These are phyloP conservation scores for Cryptococcus sp. DNA, from an alignment of 1,284 basidiomycete species.

Conservation along the genomic window DNA sequence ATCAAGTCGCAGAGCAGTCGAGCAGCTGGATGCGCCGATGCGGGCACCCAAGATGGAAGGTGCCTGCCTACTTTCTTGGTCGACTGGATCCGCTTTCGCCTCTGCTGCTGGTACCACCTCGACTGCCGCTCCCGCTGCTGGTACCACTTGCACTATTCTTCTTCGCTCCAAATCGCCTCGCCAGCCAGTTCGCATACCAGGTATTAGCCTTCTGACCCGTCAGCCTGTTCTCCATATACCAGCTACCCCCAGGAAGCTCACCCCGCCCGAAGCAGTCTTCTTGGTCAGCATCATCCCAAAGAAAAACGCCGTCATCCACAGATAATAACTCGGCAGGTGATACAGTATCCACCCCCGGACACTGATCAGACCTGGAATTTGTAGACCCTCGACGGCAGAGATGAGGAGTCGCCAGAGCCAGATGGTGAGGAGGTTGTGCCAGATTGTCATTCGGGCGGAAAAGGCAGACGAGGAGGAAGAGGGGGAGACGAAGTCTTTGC, in stretches of 20 bases:
- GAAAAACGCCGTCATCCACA: slow-evolving; percentile 31
- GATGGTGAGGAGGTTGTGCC: slow-evolving; percentile 35
- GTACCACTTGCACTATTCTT: no score
- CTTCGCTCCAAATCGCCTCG: not conserved
- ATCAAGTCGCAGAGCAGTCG: no score
- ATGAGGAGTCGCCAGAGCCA: slow-evolving; percentile 35
- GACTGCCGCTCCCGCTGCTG: not conserved
- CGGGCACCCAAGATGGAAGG: no score
- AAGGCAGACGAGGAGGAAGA: slow-evolving; percentile 11
- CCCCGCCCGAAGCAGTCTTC: slow-evolving; percentile 20
- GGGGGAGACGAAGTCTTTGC: slow-evolving; percentile 9
- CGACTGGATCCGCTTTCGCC: not conserved
- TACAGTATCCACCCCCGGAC: slow-evolving; percentile 21
- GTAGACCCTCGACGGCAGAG: slow-evolving; percentile 21
- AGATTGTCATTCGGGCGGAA: slow-evolving; percentile 23
- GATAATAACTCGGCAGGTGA: slow-evolving; percentile 31
- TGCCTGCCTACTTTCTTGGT: no score
- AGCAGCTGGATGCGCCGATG: no score
- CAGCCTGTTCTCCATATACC: not conserved
- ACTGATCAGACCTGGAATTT: slow-evolving; percentile 27
- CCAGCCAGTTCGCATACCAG: slow-evolving; percentile 20
- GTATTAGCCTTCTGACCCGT: slow-evolving; percentile 13
- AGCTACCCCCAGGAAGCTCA: slow-evolving; percentile 10
- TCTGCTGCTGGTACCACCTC: not conserved
- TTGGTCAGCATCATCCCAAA: slow-evolving; percentile 31